Base-by-base conservation (phyloP, 352 stramenopile genomes). In the Thalassiosira delicatula region DNA sequence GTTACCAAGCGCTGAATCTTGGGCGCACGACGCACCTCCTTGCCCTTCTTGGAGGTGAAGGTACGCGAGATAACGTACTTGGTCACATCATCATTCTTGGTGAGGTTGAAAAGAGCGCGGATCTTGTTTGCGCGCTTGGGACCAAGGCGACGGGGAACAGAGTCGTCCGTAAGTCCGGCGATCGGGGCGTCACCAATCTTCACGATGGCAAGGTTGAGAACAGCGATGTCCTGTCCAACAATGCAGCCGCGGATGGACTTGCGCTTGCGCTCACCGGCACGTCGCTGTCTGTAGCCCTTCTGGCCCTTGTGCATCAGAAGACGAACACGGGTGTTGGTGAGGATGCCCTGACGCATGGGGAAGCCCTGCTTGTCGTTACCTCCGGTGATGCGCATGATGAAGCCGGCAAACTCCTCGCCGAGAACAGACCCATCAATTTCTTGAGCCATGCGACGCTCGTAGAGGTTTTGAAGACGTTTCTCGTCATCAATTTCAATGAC, bases 331-430 rank as follows among this genome's bases (percentile, higher is more conserved):
- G 97, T 95, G 93, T 99, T 98, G 66, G 96, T 98, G 74, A 99
- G 93, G 74, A 99, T 96, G 95, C 98, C 98, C 94, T 99, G 98
- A 96, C 98, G 98, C 98, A 99, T 99, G 79, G 97, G 97, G 94
- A 99, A 99, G 78, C 98, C 98, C 94, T 99, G 97, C 95, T 99
- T 99, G 94, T 99, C 98, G 92, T 99, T 99, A 92, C 98, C 98
- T 87, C 98, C 98, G 70, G 96, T 98, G 87, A 99, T 98, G 84
- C 96, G 96, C 90, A 99, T 97, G 87, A 98, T 92, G 89, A 98
- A 99, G 88, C 97, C 98, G 85, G 98, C 98, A 92, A 99, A 99
- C 91, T 99, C 97, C 61, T 99, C 98, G 78, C 98, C 98, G 68
- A 99, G 95, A 76, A 98, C 92, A n/a, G 95, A 93, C 70, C 97